Base-by-base conservation (phyloP, 2,329 filamentous ascomycete genomes). In the Pseudocercospora pini-densiflorae region DNA sequence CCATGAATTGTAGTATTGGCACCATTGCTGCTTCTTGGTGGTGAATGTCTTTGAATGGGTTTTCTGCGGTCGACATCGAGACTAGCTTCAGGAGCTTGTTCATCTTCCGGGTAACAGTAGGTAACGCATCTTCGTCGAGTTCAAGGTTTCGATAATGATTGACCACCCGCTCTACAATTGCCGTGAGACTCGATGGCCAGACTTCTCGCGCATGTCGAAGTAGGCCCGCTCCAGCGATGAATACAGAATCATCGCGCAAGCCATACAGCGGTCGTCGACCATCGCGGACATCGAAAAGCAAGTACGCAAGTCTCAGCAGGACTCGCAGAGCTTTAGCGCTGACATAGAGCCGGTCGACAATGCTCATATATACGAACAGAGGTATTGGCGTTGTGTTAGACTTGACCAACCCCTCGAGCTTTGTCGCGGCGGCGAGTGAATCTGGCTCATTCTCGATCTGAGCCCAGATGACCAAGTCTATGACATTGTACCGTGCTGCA, bases 1-100 rank as follows among this genome's bases (percentile, higher is more conserved):
- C 82, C 88, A 90, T 90, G 68, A 82, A 82, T 62, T 81, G 79
- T 12, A 90, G 77, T 4, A 90, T 77, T 45, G 82, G 79, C 63
- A 89, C 86, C 64, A 89, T 85, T 5, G 87, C 86, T 63, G 80
- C 81, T 71, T 89, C 83, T 71, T 88, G 87, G 47, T 83, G 73
- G 4, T 74, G 72, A 24, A 79, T 78, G 14, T 81, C 81, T 43
- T 81, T 77, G 64, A 86, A 84, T 0, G 87, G 86, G n/a, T 80
- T 73, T 2, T 79, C 67, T n/a, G 76, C 78, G 5, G 83, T 78
- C 2, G 86, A 82, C 8, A 71, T 40, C 1, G 74, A 73, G 29
- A 76, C 65, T 29, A 76, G 68, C 36, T 62, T 65, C 73, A 77
- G 73, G 9, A 75, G 64, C 64, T 69, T 74, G 68, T 77, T 77